These are phyloP conservation scores for Fusarium sp. DNA, from an alignment of 2,329 filamentous ascomycete genomes.

Conservation along the genomic window DNA sequence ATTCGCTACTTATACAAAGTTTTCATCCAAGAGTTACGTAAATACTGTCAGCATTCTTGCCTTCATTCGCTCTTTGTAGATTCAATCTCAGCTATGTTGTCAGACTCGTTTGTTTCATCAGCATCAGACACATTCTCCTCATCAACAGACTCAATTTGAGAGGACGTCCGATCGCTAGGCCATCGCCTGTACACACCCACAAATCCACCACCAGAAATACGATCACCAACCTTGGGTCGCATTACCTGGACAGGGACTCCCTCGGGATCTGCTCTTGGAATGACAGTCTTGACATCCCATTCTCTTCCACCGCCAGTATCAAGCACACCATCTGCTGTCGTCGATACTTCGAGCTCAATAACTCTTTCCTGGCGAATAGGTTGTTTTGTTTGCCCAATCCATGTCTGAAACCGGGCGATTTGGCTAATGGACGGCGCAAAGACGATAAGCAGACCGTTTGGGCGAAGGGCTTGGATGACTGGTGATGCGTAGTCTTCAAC, in stretches of 20 bases:
- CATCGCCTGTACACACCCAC: constrained; percentile 55
- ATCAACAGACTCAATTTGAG: constrained; percentile 14
- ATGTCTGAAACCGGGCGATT: constrained; percentile 69
- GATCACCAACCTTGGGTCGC: constrained; percentile 57
- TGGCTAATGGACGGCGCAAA: constrained; percentile 86
- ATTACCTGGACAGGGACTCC: constrained; percentile 54
- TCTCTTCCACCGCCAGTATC: constrained; percentile 65
- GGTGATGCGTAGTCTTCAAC: constrained; percentile 62
- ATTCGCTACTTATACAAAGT: constrained; percentile 10
- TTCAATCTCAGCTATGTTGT: not conserved
- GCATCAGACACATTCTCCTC: constrained; percentile 19
- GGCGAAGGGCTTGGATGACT: constrained; percentile 69
- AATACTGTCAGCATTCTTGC: not conserved
- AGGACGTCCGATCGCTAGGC: constrained; percentile 34
- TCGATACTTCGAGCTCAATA: constrained; percentile 65
- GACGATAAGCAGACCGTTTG: constrained; percentile 73
- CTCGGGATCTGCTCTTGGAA: constrained; percentile 45
- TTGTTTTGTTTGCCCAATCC: constrained; percentile 64
- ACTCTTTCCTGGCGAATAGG: constrained; percentile 68
- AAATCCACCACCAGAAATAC: constrained; percentile 57
- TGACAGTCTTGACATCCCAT: constrained; percentile 71
- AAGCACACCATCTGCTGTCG: constrained; percentile 57
- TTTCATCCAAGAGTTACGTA: not conserved
- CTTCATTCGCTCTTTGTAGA: constrained; percentile 4
- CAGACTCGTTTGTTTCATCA: not conserved